Evolutionary conservation across 768 basidiomycete species (phyloP), one percentile per base, ranked within the genome.

Genomic region (Guyanaporus albipodus): DNA sequence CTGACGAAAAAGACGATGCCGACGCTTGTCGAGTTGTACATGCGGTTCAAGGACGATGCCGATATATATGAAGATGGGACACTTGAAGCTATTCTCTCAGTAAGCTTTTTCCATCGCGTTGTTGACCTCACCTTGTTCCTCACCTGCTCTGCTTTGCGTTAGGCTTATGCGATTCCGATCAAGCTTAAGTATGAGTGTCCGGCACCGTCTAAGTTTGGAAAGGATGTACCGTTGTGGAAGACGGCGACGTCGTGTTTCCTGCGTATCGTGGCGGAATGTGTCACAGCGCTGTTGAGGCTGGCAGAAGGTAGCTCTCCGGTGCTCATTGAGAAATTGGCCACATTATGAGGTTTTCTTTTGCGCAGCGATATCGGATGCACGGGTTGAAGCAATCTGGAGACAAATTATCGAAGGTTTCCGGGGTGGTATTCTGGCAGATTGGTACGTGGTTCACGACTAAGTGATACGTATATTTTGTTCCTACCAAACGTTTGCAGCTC

Each of bases 161-260:
- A 91, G 88, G 86, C 92, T 0, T 93, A 89, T 57, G 80, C 88
- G 4, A 85, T 95, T 27, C 93, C 95, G 2, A 82, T 97, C 62
- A 92, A 93, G 60, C 71, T 98, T 53, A 94, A 94, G 67, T 95
- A 97, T 53, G 91, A 95, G 28, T 96, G 94, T 63, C 94, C 95
- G 0, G 70, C 87, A 0, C 79, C 95, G 0, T 91, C 87, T 32
- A 92, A 85, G 60, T 91, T 82, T 60, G 91, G 90, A 3, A 85
- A 89, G 44, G 95, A 94, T 58, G 69, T 67, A 18, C 92, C 94
- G 0, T 69, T 99, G 3, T 98, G 95, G 95, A 94, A 93, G 69
- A 93, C 91, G 0, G 94, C 92, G n/a, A 91, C 87, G 2, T 78
- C 74, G 12, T 82, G 75, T 57, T 91, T 91, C 66, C 70, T 93